These are phyloP conservation scores for Schwanniomyces occidentalis DNA, from an alignment of 805 yeast species.

Conservation along the genomic window DNA sequence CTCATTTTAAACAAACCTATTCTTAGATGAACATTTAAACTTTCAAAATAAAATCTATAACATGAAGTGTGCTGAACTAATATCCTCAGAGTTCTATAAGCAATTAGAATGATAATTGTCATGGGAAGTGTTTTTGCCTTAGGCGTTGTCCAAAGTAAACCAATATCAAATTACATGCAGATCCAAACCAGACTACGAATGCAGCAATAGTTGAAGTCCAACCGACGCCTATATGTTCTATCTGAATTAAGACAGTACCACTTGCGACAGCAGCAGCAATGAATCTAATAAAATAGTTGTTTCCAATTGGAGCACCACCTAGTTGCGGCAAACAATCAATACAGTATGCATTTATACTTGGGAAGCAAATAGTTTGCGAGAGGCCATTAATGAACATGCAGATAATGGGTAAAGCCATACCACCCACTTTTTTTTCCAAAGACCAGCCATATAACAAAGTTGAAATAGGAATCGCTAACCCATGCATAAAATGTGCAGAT, in stretches of 20 bases:
- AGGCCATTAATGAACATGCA: constrained; percentile 31
- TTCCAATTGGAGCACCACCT: constrained; percentile 60
- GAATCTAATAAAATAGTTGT: constrained; percentile 53
- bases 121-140: constrained; percentile 12
- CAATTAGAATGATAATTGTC: constrained; percentile 7
- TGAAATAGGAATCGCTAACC: constrained; percentile 69
- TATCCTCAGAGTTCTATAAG: no score
- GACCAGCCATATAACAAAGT: constrained; percentile 57
- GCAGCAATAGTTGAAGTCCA: constrained; percentile 58
- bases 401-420: constrained; percentile 63
- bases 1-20: no score
- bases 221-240: constrained; percentile 53
- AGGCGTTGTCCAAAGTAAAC: constrained; percentile 37
- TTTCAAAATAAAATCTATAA: no score
- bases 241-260: constrained; percentile 47
- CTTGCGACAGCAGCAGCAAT: constrained; percentile 53
- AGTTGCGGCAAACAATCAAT: constrained; percentile 52
- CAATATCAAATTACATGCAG: constrained; percentile 44
- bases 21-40: no score
- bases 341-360: constrained; percentile 52
- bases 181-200: constrained; percentile 49
- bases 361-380: constrained; percentile 52
- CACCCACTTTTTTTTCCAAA: constrained; percentile 55
- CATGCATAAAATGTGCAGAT: constrained; percentile 64
- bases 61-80: no score